These are phyloP conservation scores for Proliferodiscus dingleyae DNA, from an alignment of 2,329 filamentous ascomycete genomes.

Conservation along the genomic window DNA sequence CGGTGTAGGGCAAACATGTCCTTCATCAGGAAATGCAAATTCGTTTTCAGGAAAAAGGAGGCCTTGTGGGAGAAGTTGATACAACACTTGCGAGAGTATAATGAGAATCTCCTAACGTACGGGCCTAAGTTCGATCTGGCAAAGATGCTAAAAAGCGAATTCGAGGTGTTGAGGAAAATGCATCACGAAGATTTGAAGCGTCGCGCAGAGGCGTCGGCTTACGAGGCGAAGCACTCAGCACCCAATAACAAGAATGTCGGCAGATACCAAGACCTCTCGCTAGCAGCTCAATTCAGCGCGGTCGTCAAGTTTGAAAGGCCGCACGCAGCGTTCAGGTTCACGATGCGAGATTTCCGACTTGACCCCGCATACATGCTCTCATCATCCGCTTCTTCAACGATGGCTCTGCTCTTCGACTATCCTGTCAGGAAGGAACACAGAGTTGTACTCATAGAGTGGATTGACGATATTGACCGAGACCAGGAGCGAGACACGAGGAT, in stretches of 20 bases:
- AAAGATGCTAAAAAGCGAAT: constrained; percentile 22
- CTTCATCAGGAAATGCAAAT: constrained; percentile 24
- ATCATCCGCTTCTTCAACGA: constrained; percentile 20
- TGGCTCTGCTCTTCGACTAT: constrained; percentile 27
- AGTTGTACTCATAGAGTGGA: constrained; percentile 27
- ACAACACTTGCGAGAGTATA: constrained; percentile 21
- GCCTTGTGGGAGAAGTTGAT: constrained; percentile 18
- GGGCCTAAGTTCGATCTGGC: constrained; percentile 19
- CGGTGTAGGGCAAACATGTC: constrained; percentile 22
- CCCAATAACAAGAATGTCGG: constrained; percentile 6
- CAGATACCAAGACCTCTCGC: constrained; percentile 18
- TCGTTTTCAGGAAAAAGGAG: constrained; percentile 22
- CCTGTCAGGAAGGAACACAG: constrained; percentile 24
- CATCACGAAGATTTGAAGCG: constrained; percentile 17
- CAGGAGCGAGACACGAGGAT: constrained; percentile 21
- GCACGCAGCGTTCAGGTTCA: constrained; percentile 23
- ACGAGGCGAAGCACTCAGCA: constrained; percentile 17
- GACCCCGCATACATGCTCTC: constrained; percentile 21
- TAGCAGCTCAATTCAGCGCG: constrained; percentile 23
- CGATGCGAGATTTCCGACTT: constrained; percentile 24
- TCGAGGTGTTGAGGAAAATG: constrained; percentile 19
- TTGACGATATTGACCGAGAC: constrained; percentile 17
- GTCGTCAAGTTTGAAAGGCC: constrained; percentile 23
- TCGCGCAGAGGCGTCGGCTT: constrained; percentile 18
- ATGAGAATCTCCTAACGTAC: constrained; percentile 17